These are phyloP conservation scores for Oryza officinalis DNA, from an alignment of 176 grass and related monocot species.

Conservation along the genomic window DNA sequence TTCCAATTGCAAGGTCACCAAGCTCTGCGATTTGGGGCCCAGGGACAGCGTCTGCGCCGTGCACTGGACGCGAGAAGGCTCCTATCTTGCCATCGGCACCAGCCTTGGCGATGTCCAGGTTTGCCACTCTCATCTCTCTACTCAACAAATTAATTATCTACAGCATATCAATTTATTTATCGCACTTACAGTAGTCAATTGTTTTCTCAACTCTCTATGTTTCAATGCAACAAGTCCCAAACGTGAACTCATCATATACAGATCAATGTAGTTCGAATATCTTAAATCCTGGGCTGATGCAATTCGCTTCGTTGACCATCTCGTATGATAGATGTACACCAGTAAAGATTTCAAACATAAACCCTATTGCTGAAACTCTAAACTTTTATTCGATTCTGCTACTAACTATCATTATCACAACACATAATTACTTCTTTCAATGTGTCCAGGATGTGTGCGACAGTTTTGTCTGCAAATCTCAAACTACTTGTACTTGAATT, in stretches of 20 bases:
- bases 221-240: background rate
- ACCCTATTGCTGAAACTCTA: background rate
- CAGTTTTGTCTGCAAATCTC: background rate
- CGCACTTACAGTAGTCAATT: background rate
- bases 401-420: background rate
- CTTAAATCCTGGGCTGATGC: background rate
- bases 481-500: background rate
- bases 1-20: constrained; percentile 94
- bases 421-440: background rate
- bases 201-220: background rate
- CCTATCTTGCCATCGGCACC: constrained; percentile 87
- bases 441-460: background rate
- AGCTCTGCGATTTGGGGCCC: constrained; percentile 83
- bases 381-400: background rate
- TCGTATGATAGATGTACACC: background rate
- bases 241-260: background rate
- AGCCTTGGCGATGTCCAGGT: constrained; percentile 96
- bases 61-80: constrained; percentile 94
- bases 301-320: background rate
- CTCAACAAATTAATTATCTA: background rate
- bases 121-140: background rate
- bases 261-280: background rate
- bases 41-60: constrained; percentile 84
- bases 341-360: background rate
- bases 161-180: background rate